Base-by-base conservation (phyloP, 441 rosid species). In the Metrosideros polymorpha region DNA sequence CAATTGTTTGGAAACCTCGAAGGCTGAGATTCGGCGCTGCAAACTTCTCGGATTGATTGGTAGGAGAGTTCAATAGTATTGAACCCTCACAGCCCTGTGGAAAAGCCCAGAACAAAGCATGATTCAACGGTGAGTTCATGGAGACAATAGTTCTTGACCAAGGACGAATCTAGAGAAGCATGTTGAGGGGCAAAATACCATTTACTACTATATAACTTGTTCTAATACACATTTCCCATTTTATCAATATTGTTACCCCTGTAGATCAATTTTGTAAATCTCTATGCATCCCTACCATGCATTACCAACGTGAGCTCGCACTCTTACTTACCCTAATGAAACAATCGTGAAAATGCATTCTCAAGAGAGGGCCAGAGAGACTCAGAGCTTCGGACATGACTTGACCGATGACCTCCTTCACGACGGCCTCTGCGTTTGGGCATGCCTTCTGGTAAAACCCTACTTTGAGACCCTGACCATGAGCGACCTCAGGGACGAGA, bases 261-360 rank as follows among this genome's bases (percentile, higher is more conserved):
- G 71, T 61, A 61, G 30, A 30, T 61, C 24, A 61, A 15, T 61
- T 0, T 0, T 61, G 39, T 30, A 61, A 61, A 30, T 61, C 71
- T 61, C 39, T 29, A 29, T 15, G 71, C 71, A 61, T 15, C 18
- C 24, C 71, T 49, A 0, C 83, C n/a, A 43, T 43, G 9, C n/a
- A 42, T 45, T 82, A 15, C 19, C n/a, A n/a, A n/a, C n/a, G 49
- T 3, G 1, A 39, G 42, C 56, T 53, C 27, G 18, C n/a, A 18
- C 43, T 47, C 47, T 59, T 42, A 84, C 87, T 52, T 92, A 93
- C 95, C 86, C 92, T 88, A 15, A 94, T 93, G 53, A 93, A 94
- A 85, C 97, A 94, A 85, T 94, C 97, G 35, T 94, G 97, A 66
- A 94, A 94, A 83, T 92, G 91, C 93, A 94, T 89, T 87, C 96